These are phyloP conservation scores for Trichodelitschia bisporula DNA, from an alignment of 495 filamentous ascomycete species.

Conservation along the genomic window DNA sequence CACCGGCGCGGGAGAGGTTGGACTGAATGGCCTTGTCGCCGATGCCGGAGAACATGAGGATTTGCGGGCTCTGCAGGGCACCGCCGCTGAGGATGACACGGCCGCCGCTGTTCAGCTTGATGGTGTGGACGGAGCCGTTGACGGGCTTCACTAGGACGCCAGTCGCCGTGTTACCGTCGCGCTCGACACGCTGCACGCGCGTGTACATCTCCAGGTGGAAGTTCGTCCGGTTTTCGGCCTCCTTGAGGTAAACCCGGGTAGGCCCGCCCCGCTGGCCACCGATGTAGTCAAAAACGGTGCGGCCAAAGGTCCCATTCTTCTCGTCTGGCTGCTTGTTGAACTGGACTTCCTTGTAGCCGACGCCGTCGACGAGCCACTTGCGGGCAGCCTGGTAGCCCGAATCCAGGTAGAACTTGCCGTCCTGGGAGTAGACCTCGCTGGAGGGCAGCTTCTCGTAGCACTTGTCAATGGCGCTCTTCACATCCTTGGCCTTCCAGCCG, in stretches of 20 bases:
- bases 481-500: constrained; percentile 7
- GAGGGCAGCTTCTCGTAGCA: constrained; percentile 4
- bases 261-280: constrained; percentile 5
- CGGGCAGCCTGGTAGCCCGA: constrained; percentile 4
- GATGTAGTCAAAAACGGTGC: constrained; percentile 2
- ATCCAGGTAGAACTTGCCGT: constrained; percentile 4
- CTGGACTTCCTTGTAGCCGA: constrained; percentile 1
- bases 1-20: constrained; percentile 8
- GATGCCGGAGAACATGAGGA: no score
- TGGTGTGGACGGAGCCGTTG: no score
- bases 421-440: constrained; percentile 3
- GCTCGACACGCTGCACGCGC: constrained; percentile 2
- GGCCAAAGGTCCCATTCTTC: constrained; percentile 4
- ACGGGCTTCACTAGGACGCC: no score
- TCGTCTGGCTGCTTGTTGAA: constrained; percentile 3
- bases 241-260: constrained; percentile 4
- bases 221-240: constrained; percentile 1
- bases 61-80: no score
- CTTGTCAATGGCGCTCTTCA: constrained; percentile 2
- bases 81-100: no score
- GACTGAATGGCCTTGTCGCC: constrained; percentile 7
- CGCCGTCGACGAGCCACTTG: constrained; percentile 2
- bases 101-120: background rate
- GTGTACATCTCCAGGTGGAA: constrained; percentile 4
- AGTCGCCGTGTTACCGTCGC: constrained; percentile 7